Base-by-base conservation (phyloP, 2,329 filamentous ascomycete species). In the Bertia moriformis region DNA sequence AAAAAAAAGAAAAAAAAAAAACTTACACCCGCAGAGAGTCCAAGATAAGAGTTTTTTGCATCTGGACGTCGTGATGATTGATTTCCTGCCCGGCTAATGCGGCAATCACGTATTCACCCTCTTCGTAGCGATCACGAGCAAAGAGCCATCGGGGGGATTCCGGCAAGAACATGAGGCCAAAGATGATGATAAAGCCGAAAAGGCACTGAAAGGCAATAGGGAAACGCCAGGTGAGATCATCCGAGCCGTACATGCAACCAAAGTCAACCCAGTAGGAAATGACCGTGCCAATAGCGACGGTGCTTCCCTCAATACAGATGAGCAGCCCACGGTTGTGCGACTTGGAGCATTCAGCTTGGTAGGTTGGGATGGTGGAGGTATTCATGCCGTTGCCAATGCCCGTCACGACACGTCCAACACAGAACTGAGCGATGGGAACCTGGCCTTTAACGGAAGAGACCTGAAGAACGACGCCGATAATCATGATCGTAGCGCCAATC, bases 291-390 rank as follows among this genome's bases (percentile, higher is more conserved):
- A 62, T 59, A 18, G 59, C 59, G 20, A 62, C 59, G 40, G 58
- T 57, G 3, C 58, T 58, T 17, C 59, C 59, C 40, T 61, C 71
- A 37, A 76, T 72, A 51, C 71, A 75, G 46, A 77, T 75, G 39
- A 77, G 54, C 22, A 73, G 63, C 44, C 73, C 73, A 45, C 73
- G 66, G 52, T 74, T 75, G 46, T 65, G 67, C 0, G 70, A 65
- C n/a, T 51, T 48, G 44, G 49, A 50, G 38, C 54, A 66, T 54
- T 55, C 58, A 41, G 58, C 57, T 45, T 61, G 59, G 48, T 59
- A 61, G 13, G 56, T 59, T 7, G 59, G 59, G 14, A 67, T 59
- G 14, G 59, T 61, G 4, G 59, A 61, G 1, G 62, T 66, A 42
- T 66, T 65, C 49, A 66, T 62, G 14, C 67, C 67, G 45, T 67